Conservation (phyloP, 106 monocot species). For the Triglochin maritima region DNA sequence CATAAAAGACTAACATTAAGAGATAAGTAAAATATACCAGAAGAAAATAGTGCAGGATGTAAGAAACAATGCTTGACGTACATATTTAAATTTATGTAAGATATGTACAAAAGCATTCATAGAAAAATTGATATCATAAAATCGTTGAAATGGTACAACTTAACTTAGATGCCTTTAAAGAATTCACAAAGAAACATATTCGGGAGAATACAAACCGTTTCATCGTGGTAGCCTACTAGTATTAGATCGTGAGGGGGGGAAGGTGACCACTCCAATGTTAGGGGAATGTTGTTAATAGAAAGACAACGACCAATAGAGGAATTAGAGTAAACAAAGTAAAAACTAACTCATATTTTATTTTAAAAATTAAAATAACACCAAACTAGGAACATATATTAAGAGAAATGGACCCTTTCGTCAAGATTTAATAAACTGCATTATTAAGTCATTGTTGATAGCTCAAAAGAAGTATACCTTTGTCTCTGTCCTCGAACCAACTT, state of each 20-base stretch:
- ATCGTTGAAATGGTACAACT: too few species aligned
- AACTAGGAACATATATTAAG: conserved; percentile 1
- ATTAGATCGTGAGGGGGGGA: conserved; percentile 51
- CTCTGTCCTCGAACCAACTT: conserved; percentile 45
- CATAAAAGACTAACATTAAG: too few species aligned
- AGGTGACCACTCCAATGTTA: conserved; percentile 71
- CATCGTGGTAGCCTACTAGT: conserved; percentile 83
- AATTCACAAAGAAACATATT: not conserved
- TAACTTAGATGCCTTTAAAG: too few species aligned
- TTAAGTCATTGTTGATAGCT: too few species aligned
- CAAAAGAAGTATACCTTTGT: conserved; percentile 34
- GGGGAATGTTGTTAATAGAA: conserved; percentile 58
- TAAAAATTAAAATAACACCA: not conserved
- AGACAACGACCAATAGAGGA: not conserved
- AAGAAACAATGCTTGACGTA: too few species aligned
- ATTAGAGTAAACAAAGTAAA: not conserved
- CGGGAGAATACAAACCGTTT: conserved; percentile 38
- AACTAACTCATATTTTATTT: not conserved
- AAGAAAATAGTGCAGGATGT: too few species aligned
- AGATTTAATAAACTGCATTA: too few species aligned
- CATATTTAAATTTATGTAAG: too few species aligned
- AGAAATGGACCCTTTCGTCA: too few species aligned
- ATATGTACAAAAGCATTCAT: too few species aligned
- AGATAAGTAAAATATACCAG: too few species aligned
- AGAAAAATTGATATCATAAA: too few species aligned